Base-by-base conservation (phyloP, 2,329 filamentous ascomycete species). In the Diaporthe sp. region DNA sequence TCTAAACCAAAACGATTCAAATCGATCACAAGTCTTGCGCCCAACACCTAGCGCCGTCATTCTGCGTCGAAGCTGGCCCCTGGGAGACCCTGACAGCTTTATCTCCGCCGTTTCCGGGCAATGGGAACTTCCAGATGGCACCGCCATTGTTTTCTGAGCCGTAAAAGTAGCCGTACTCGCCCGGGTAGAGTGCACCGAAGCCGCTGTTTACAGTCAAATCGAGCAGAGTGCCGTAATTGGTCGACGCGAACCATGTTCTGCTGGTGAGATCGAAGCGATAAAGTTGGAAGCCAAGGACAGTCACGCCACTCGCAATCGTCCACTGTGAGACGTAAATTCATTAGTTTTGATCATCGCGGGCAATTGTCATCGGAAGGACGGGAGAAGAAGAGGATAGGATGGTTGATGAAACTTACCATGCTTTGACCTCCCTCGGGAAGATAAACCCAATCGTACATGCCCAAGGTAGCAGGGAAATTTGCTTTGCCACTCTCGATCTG, bases 31-130 rank as follows among this genome's bases (percentile, higher is more conserved):
- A 3, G 6, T 25, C 40, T 45, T 67, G 64, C 15, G 45, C 64
- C 64, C 64, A 67, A 52, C 64, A 67, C 64, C 64, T 50, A 13
- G 64, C 64, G 45, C 64, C 64, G 30, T 67, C 64, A 6, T 67
- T 67, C 64, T 52, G 45, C 13, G 2, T 52, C 22, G 64, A 52
- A 38, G 45, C 1, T 7, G 64, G 64, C 64, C 64, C 64, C 38
- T 17, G 22, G 22, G 42, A 6, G 8, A 67, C 45, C n/a, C 2
- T 12, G 8, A 52, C 64, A 12, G 64, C 64, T 52, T 25, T 38
- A 25, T 67, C 8, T 1, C 15, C 15, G 30, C 28, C 28, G 15
- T 40, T 52, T 12, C 64, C 64, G 15, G 64, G 64, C 45, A 67
- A 13, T 19, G 64, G 64, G 64, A 67, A 67, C 30, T 15, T 33